phyloP scores from a whole-genome alignment of 23 red algal genomes.

The Rhodosorus marinus region DNA sequence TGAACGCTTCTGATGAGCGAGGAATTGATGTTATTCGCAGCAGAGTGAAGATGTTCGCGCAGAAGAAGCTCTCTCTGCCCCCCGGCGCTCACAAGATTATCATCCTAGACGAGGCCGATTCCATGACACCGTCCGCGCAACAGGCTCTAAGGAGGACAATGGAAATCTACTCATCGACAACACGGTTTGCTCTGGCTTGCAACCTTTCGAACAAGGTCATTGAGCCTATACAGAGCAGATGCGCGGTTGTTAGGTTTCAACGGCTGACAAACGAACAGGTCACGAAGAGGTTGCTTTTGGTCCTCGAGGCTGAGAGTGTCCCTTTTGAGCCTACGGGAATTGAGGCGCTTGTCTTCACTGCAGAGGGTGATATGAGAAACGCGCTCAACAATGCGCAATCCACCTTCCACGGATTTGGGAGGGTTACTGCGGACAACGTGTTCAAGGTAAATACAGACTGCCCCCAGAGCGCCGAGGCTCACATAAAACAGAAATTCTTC shows the following conservation, averaged over 20 bases:
- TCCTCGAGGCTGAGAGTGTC: conserved; percentile 40
- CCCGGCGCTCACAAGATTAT: conserved; percentile 78
- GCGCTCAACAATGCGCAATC: conserved; percentile 86
- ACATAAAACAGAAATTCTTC: too few species aligned
- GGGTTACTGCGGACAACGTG: conserved; percentile 59
- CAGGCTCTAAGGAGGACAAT: conserved; percentile 93
- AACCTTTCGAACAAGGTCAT: conserved; percentile 84
- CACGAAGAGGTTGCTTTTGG: conserved; percentile 14
- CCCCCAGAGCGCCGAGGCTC: too few species aligned
- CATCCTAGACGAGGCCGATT: conserved; percentile 95
- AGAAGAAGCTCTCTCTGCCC: conserved; percentile 74
- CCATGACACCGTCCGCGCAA: conserved; percentile 84
- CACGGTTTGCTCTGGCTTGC: conserved; percentile 74
- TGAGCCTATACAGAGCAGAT: conserved; percentile 94
- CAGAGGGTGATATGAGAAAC: conserved; percentile 91
- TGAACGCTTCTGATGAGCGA: conserved; percentile 95
- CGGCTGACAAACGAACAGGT: conserved; percentile 47
- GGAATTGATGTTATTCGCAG: conserved; percentile 88
- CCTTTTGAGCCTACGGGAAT: conserved; percentile 38
- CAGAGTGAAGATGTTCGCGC: conserved; percentile 85
- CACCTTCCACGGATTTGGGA: conserved; percentile 75
- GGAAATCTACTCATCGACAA: conserved; percentile 82
- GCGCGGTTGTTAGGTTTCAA: conserved; percentile 58
- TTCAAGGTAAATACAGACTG: too few species aligned
- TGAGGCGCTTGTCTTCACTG: conserved; percentile 79